These are phyloP conservation scores for Microdochium paspali DNA, from an alignment of 2,329 filamentous ascomycete species.

Conservation along the genomic window DNA sequence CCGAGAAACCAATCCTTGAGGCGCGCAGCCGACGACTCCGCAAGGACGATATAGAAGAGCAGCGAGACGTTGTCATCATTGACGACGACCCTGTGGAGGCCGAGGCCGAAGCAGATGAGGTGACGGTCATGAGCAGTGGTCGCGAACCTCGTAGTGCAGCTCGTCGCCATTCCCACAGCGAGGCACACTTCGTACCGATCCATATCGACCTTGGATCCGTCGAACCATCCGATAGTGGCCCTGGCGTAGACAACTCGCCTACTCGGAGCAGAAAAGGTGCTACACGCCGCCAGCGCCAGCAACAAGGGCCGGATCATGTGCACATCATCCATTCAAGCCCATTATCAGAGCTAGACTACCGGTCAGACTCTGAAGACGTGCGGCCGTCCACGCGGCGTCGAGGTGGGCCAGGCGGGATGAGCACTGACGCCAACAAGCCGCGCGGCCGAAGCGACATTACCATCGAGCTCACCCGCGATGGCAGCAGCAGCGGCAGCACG, in stretches of 20 bases:
- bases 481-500: neutral
- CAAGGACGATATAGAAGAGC: neutral
- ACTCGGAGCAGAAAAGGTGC: neutral
- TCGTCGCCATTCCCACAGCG: neutral
- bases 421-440: slow-evolving; percentile 12
- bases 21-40: neutral
- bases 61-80: neutral
- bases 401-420: slow-evolving; percentile 2
- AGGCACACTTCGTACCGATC: neutral
- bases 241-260: neutral
- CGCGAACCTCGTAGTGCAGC: neutral
- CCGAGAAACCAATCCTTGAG: neutral
- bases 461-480: neutral
- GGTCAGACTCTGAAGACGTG: neutral
- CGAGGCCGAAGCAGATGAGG: neutral
- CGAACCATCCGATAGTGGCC: neutral
- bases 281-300: neutral
- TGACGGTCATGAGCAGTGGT: neutral
- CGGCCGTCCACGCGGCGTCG: neutral
- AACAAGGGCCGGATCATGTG: neutral
- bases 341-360: neutral
- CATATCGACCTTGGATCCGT: neutral
- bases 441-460: slow-evolving; percentile 11
- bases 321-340: neutral
- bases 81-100: neutral